Base-by-base conservation (phyloP, 2,329 filamentous ascomycete species). In the Pseudogymnoascus sp. region DNA sequence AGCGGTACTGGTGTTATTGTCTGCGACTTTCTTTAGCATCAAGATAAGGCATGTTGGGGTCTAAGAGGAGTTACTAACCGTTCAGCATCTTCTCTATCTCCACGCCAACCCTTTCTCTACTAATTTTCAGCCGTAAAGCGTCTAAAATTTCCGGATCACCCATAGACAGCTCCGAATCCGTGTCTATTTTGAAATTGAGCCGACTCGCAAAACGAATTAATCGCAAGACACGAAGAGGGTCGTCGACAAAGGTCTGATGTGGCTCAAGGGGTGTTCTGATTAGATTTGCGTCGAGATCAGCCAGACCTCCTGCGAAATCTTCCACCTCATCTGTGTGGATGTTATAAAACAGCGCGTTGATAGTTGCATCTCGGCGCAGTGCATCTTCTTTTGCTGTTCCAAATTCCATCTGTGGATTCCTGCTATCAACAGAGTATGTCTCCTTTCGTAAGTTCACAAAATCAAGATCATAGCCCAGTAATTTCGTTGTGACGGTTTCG, bases 321-420 rank as follows among this genome's bases (percentile, higher is more conserved):
- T 97, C 93, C 36, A 97, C 82, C 62, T 81, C 69, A 35, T 84
- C 82, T 1, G 87, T 91, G 69, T 92, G 86, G 38, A 99, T 77
- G 68, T 97, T 97, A 78, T 94, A 97, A 76, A 97, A 97, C 65
- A 99, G 83, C 22, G 94, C 91, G 72, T 99, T 99, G 64, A 97
- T 86, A 0, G 92, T 97, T 20, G 93, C 92, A 77, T 99, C 93
- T 57, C 93, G 86, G 20, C 93, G 86, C 66, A 92, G 72, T 2
- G 93, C 93, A 74, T 99, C 93, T 73, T 99, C 92, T 71, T 89
- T 82, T 0, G 93, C 87, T 0, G 91, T 96, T 4, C 93, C 94
- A 73, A 97, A 97, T 72, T 96, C 92, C 81, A 97, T 89, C 68
- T 90, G 82, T 1, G 93, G 93, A 69, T 95, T 96, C 36, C 94